phyloP scores from a whole-genome alignment of 768 basidiomycete genomes.

The Termitomyces sp. region DNA sequence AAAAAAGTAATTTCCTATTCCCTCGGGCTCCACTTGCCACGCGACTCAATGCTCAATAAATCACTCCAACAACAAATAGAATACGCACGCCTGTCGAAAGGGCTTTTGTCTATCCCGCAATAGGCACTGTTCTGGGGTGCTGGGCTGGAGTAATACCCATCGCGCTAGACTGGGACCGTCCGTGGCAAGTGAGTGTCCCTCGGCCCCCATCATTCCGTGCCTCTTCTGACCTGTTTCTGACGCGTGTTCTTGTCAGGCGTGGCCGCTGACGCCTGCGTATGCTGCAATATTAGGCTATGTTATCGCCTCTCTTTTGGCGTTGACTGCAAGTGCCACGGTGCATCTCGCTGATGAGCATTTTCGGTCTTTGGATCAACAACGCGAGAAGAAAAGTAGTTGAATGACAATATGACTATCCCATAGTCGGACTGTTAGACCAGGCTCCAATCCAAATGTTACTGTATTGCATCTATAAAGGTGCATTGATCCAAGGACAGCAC shows the following conservation, averaged over 20 bases:
- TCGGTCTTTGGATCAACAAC: slow-evolving; percentile 19
- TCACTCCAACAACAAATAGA: slow-evolving; percentile 29
- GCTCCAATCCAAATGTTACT: neutral
- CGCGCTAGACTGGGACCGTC: slow-evolving; percentile 94
- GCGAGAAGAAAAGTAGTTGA: slow-evolving; percentile 19
- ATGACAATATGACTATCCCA: neutral
- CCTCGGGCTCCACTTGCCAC: slow-evolving; percentile 3
- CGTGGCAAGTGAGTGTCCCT: slow-evolving; percentile 87
- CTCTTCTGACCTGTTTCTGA: neutral
- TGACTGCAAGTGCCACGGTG: slow-evolving; percentile 41
- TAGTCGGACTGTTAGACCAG: neutral
- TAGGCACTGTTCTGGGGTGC: slow-evolving; percentile 69
- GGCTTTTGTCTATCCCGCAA: slow-evolving; percentile 73
- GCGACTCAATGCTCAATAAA: neutral
- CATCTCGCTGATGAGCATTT: slow-evolving; percentile 40
- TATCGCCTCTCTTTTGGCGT: slow-evolving; percentile 52
- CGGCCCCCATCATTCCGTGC: neutral
- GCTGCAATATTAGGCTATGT: slow-evolving; percentile 72
- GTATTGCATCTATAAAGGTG: slow-evolving; percentile 9
- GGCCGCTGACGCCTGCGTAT: slow-evolving; percentile 78
- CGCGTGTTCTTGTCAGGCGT: slow-evolving; percentile 48
- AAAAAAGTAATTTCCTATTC: neutral
- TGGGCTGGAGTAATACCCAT: slow-evolving; percentile 86
- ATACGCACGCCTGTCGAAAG: slow-evolving; percentile 69
- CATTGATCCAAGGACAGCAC: neutral